Evolutionary conservation across 495 filamentous ascomycete species (phyloP), one percentile per base, ranked within the genome.

Genomic region (Cryomyces minteri): DNA sequence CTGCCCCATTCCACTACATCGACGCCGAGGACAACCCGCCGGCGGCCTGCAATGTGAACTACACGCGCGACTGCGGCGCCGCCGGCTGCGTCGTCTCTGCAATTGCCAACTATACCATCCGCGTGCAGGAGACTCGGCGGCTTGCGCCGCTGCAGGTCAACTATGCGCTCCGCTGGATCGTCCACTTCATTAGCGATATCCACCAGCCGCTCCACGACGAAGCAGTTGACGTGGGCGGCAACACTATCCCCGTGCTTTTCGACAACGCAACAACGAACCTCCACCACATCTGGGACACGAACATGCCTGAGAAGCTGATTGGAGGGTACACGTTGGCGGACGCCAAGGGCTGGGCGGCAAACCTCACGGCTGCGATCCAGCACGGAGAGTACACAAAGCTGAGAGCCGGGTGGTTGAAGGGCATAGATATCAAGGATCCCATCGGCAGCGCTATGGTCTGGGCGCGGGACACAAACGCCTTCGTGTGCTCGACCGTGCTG

Each of bases 1-100:
- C 65, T 6, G 62, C 60, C n/a, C 66, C 66, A 12, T 76, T 77
- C 58, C 79, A 84, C 62, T 84, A 69, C 65, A 82, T 84, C 61
- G 79, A 84, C 54, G 76, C 79, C 8, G 63, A 76, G 41, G 79
- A 84, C 65, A 51, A 58, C 45, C 79, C 79, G 34, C 79, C 79
- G 0, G 36, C 49, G 6, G 62, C 55, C 33, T 84, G 79, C 61
- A 68, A 62, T 43, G 70, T 84, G 39, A 64, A 72, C 51, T 77
- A 66, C 47, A 53, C 60, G 7, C 67, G 79, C 31, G 79, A 84
- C 62, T 83, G 79, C 56, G 43, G 48, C 8, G 69, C 68, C 2
- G 61, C 64, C 10, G 77, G 77, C 12, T 84, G 79, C 56, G 65
- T 79, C 38, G 69, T 84, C 49, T 67, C 57, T 47, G 76, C 78